These are phyloP conservation scores for Cladorrhinum samala DNA, from an alignment of 495 filamentous ascomycete genomes.

Conservation along the genomic window DNA sequence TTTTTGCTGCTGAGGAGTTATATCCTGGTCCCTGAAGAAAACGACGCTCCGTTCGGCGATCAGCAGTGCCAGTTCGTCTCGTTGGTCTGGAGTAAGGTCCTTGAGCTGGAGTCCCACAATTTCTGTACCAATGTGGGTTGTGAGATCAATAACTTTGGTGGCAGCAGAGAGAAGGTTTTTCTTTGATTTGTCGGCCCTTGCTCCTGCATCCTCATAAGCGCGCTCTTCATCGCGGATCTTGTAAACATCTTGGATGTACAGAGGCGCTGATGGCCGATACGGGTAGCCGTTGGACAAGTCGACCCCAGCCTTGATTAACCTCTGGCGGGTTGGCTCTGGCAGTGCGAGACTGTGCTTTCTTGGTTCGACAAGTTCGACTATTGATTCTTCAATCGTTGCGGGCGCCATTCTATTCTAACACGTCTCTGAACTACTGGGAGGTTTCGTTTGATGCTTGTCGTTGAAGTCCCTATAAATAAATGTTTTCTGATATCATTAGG, in stretches of 20 bases:
- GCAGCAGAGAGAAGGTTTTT: constrained; percentile 58
- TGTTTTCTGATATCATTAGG: not conserved
- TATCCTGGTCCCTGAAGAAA: constrained; percentile 68
- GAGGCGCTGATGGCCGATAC: constrained; percentile 56
- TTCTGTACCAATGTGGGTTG: constrained; percentile 63
- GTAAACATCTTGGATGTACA: constrained; percentile 62
- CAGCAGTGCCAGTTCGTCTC: constrained; percentile 63
- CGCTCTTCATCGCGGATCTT: constrained; percentile 56
- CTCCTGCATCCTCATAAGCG: constrained; percentile 53
- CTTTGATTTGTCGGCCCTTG: constrained; percentile 61
- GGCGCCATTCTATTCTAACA: constrained; percentile 29
- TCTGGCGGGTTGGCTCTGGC: constrained; percentile 45
- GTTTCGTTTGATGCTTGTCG: not conserved
- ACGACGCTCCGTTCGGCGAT: constrained; percentile 70
- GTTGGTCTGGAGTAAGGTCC: constrained; percentile 60
- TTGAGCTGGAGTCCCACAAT: constrained; percentile 65
- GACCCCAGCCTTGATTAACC: constrained; percentile 58
- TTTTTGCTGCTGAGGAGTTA: constrained; percentile 64
- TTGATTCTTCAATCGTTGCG: constrained; percentile 50
- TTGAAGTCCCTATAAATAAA: no score
- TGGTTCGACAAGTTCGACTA: constrained; percentile 53
- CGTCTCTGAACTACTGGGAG: no score
- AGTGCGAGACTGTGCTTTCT: constrained; percentile 57
- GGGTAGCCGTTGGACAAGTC: constrained; percentile 62
- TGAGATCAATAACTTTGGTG: constrained; percentile 59